Base-by-base conservation (phyloP, 2,329 filamentous ascomycete genomes). In the Lasiodiplodia sp. region DNA sequence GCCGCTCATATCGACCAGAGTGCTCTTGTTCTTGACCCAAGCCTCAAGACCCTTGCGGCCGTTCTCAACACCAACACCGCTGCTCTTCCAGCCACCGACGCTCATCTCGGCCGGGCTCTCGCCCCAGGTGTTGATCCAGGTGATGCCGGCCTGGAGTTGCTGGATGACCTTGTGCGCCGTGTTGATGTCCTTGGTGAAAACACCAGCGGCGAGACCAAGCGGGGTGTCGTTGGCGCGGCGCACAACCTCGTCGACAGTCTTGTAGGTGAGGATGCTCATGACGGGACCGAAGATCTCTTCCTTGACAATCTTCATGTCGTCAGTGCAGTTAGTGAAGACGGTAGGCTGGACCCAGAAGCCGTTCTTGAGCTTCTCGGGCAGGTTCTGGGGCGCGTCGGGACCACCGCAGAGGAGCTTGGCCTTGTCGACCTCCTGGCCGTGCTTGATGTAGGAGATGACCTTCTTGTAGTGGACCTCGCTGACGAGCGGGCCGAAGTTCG, bases 111-210 rank as follows among this genome's bases (percentile, higher is more conserved):
- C 92, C 0, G 93, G 93, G 60, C 87, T 91, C 82, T 97, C 93
- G n/a, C 94, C 93, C 94, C 94, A 97, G 0, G 92, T 94, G 79
- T 97, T 97, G 65, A 97, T 86, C 93, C 93, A 97, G 1, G 92
- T 96, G 75, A 97, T 97, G 40, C 93, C 93, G 0, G 93, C 93
- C 76, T 96, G 87, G 5, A 97, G 82, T 75, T 88, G 85, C 28
- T 87, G 85, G 52, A 95, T 85, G 0, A 95, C 87, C 53, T 87
- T 83, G 75, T 97, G 92, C 67, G 92, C 93, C 58, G 86, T 77
- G 73, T 92, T 91, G 65, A 97, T 79, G 72, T 96, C 88, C 69
- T 87, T 87, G 0, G 92, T 92, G 73, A 96, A 95, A 1, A 97
- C 91, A 23, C 93, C 93, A 0, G 93, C 94, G 0, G 93, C 93